Evolutionary conservation across 2,329 filamentous ascomycete genomes (phyloP).

Genomic region (Teratosphaeria epicoccoides): DNA sequence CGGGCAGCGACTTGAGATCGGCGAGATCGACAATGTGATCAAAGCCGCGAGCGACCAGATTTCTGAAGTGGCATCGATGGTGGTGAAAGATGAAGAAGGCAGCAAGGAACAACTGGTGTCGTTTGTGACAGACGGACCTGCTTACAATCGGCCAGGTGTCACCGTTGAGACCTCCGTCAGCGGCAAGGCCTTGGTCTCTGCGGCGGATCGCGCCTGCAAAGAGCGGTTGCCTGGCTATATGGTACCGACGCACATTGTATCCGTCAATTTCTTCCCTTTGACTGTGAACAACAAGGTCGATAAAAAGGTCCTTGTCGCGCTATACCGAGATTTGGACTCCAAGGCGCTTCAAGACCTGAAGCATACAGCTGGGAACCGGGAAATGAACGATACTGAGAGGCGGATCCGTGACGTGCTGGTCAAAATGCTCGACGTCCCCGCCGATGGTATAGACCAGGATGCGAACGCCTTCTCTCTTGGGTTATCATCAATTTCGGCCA

Average conservation of each 20-base stretch:
- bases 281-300: conserved; percentile 88
- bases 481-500: conserved; percentile 76
- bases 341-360: conserved; percentile 51
- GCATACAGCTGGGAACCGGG: conserved; percentile 19
- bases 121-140: conserved; percentile 46
- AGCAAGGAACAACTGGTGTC: conserved; percentile 76
- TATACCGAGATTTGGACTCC: conserved; percentile 54
- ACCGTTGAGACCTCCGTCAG: conserved; percentile 18
- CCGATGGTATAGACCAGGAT: conserved; percentile 37
- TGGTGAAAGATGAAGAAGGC: conserved; percentile 59
- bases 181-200: conserved; percentile 12
- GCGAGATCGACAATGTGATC: conserved; percentile 81
- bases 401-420: conserved; percentile 46
- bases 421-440: conserved; percentile 39
- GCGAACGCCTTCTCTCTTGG: conserved; percentile 77
- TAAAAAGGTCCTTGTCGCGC: conserved; percentile 52
- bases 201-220: conserved; percentile 47
- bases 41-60: conserved; percentile 48
- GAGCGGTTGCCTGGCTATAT: conserved; percentile 70
- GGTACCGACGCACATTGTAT: conserved; percentile 76
- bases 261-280: conserved; percentile 61
- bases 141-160: not conserved
- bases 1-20: conserved; percentile 79
- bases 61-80: conserved; percentile 64
- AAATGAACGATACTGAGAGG: conserved; percentile 26